Conservation (phyloP, 805 yeast species). For the Blastobotrys parvus region DNA sequence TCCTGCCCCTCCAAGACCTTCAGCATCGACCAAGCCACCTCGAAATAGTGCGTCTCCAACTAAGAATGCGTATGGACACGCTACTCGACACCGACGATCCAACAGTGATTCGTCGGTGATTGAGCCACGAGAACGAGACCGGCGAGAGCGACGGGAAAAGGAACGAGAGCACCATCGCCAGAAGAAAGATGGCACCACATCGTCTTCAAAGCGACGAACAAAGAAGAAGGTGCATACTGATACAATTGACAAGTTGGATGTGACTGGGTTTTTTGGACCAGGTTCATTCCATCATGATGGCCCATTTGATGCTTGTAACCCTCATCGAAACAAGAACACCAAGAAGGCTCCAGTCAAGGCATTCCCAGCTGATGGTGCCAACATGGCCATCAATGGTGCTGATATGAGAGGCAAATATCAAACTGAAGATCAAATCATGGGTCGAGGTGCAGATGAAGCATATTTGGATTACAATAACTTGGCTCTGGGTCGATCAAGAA, state of each 20-base stretch:
- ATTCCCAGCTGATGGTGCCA: slow-evolving; percentile 93
- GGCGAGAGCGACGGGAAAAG: slow-evolving; percentile 19
- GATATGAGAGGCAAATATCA: slow-evolving; percentile 31
- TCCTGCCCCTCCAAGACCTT: slow-evolving; percentile 6
- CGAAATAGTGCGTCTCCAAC: slow-evolving; percentile 20
- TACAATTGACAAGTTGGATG: slow-evolving; percentile 93
- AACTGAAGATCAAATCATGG: slow-evolving; percentile 68
- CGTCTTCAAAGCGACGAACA: background rate
- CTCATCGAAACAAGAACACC: slow-evolving; percentile 72
- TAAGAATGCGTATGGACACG: too few species aligned
- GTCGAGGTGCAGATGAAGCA: slow-evolving; percentile 49
- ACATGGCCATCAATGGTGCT: slow-evolving; percentile 68
- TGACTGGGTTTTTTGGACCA: slow-evolving; percentile 87
- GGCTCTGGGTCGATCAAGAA: slow-evolving; percentile 2
- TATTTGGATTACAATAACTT: slow-evolving; percentile 27
- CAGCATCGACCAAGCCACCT: slow-evolving; percentile 29
- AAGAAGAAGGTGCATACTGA: slow-evolving; percentile 23
- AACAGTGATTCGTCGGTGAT: slow-evolving; percentile 18
- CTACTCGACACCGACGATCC: slow-evolving; percentile 29
- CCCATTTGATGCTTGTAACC: slow-evolving; percentile 97
- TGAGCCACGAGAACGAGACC: slow-evolving; percentile 13
- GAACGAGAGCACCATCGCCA: slow-evolving; percentile 20
- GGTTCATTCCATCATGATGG: slow-evolving; percentile 98
- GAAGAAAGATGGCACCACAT: background rate
- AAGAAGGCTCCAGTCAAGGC: slow-evolving; percentile 87